Evolutionary conservation across 2,329 filamentous ascomycete genomes (phyloP).

Genomic region (Helminthosporium solani): DNA sequence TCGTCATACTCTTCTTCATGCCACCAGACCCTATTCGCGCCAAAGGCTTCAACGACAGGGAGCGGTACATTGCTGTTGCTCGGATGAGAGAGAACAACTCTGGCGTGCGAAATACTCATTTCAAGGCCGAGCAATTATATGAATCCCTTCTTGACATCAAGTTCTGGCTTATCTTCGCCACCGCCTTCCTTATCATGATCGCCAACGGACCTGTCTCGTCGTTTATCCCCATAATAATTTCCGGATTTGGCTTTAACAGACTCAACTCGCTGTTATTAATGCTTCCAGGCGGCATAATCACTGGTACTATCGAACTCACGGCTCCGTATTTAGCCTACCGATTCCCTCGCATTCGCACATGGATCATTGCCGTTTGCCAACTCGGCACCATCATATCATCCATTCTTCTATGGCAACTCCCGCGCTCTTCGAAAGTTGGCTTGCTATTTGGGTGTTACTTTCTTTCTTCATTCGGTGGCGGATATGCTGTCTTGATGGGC

Average conservation of each 20-base stretch:
- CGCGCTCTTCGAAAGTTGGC: slow-evolving; percentile 45
- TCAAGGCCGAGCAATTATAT: slow-evolving; percentile 64
- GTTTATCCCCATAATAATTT: slow-evolving; percentile 36
- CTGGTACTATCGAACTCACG: slow-evolving; percentile 26
- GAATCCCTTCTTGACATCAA: slow-evolving; percentile 58
- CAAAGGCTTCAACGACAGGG: slow-evolving; percentile 38
- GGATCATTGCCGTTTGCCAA: slow-evolving; percentile 28
- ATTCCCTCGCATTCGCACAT: slow-evolving; percentile 28
- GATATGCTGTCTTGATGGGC: slow-evolving; percentile 55
- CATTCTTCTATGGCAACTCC: slow-evolving; percentile 49
- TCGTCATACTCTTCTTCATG: slow-evolving; percentile 41
- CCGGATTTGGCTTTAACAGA: slow-evolving; percentile 27
- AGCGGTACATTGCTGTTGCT: slow-evolving; percentile 59
- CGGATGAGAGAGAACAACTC: slow-evolving; percentile 73
- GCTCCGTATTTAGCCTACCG: slow-evolving; percentile 28
- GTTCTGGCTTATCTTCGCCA: slow-evolving; percentile 50
- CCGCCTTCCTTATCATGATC: slow-evolving; percentile 33
- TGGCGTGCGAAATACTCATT: slow-evolving; percentile 68
- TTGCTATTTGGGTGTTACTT: slow-evolving; percentile 54
- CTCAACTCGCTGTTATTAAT: slow-evolving; percentile 30
- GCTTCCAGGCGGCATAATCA: slow-evolving; percentile 25
- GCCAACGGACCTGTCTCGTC: slow-evolving; percentile 31
- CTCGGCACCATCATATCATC: slow-evolving; percentile 45
- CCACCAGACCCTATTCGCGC: slow-evolving; percentile 46
- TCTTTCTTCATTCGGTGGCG: slow-evolving; percentile 48